Evolutionary conservation across 2,329 filamentous ascomycete species (phyloP).

Genomic region (Teratosphaeriaceae sp.): DNA sequence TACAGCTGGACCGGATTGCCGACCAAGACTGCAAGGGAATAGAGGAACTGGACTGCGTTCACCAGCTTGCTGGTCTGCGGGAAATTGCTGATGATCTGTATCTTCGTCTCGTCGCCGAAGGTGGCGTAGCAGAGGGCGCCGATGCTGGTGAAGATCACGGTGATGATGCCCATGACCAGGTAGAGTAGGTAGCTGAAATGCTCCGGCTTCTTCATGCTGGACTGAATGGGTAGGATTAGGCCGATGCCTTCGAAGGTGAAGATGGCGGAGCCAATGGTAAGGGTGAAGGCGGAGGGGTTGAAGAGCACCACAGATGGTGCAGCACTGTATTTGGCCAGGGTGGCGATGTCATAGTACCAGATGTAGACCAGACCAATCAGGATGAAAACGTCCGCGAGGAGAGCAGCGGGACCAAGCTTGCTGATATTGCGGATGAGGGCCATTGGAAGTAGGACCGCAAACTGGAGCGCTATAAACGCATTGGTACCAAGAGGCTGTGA

Average conservation of each 20-base stretch:
- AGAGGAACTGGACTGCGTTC: slow-evolving; percentile 68
- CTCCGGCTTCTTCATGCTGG: slow-evolving; percentile 64
- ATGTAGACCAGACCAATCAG: slow-evolving; percentile 65
- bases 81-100: slow-evolving; percentile 71
- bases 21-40: slow-evolving; percentile 65
- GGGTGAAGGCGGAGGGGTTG: slow-evolving; percentile 61
- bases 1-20: slow-evolving; percentile 70
- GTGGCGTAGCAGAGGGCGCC: slow-evolving; percentile 69
- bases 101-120: slow-evolving; percentile 61
- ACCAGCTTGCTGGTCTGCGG: slow-evolving; percentile 65
- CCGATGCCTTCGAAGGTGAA: slow-evolving; percentile 77
- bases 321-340: slow-evolving; percentile 50
- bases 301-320: slow-evolving; percentile 59
- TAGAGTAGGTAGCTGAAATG: slow-evolving; percentile 61
- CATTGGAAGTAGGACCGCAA: slow-evolving; percentile 58
- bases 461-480: slow-evolving; percentile 59
- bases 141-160: slow-evolving; percentile 64
- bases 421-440: slow-evolving; percentile 68
- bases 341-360: slow-evolving; percentile 61
- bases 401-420: slow-evolving; percentile 61
- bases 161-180: slow-evolving; percentile 66
- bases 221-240: slow-evolving; percentile 69
- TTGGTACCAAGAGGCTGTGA: slow-evolving; percentile 47
- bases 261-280: slow-evolving; percentile 67
- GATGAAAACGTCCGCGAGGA: slow-evolving; percentile 67